Evolutionary conservation across 2,329 filamentous ascomycete genomes (phyloP).

Genomic region (Fusarium siculi): DNA sequence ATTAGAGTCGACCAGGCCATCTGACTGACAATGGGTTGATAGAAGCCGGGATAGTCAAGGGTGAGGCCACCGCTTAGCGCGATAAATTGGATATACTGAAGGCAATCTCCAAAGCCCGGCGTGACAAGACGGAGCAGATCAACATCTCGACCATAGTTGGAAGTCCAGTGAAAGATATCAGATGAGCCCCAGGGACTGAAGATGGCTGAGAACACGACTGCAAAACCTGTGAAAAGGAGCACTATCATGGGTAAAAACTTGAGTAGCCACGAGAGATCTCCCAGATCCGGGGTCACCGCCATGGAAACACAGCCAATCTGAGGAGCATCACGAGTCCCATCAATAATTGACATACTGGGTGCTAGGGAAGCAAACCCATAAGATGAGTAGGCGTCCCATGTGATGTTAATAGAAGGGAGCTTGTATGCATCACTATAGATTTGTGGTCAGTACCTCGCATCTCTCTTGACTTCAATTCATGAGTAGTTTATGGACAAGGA

Average conservation of each 20-base stretch:
- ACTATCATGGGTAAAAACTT: conserved; percentile 82
- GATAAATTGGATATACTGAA: conserved; percentile 96
- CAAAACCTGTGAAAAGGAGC: conserved; percentile 81
- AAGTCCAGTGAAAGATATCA: conserved; percentile 95
- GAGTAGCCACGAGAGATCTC: conserved; percentile 73
- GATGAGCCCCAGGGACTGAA: conserved; percentile 94
- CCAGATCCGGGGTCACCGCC: conserved; percentile 86
- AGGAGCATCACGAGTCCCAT: conserved; percentile 73
- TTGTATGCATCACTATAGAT: conserved; percentile 49
- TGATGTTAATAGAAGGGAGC: conserved; percentile 78
- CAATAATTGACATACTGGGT: conserved; percentile 77
- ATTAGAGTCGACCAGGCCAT: conserved; percentile 89
- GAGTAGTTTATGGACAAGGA: not conserved
- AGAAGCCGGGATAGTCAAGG: conserved; percentile 92
- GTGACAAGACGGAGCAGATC: conserved; percentile 93
- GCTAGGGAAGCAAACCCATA: conserved; percentile 89
- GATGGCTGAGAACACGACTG: conserved; percentile 85
- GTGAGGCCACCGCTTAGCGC: conserved; percentile 88
- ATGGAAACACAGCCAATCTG: conserved; percentile 83
- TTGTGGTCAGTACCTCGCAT: conserved; percentile 10
- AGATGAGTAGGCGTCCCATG: conserved; percentile 79
- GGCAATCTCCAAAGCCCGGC: conserved; percentile 93
- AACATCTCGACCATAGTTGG: conserved; percentile 94
- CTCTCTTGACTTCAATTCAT: not conserved
- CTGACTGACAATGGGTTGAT: conserved; percentile 89